Evolutionary conservation across 345 rosid genomes (phyloP).

Genomic region (Eucalyptus regnans): DNA sequence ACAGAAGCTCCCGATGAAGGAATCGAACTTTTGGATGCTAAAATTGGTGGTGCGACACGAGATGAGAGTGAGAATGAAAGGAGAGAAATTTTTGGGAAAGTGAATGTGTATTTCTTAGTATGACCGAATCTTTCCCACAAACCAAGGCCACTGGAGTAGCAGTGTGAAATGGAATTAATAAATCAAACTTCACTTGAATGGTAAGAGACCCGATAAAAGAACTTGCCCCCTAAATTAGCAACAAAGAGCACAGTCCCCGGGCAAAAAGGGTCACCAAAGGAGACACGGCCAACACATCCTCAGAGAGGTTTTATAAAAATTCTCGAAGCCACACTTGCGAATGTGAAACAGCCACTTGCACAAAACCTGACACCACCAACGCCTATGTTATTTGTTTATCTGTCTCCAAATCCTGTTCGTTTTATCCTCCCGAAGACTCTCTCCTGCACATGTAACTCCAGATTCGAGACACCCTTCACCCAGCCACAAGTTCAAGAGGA

Average conservation of each 20-base stretch:
- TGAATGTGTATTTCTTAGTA: neutral
- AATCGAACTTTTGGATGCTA: neutral
- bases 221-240: slow-evolving; percentile 1
- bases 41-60: neutral
- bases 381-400: neutral
- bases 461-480: neutral
- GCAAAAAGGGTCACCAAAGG: neutral
- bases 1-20: neutral
- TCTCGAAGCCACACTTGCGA: neutral
- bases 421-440: neutral
- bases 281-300: slow-evolving; percentile 2
- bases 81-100: neutral
- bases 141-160: neutral
- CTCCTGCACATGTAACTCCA: neutral
- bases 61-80: neutral
- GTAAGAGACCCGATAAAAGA: neutral
- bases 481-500: neutral
- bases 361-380: slow-evolving; percentile 5
- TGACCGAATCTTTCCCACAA: slow-evolving; percentile 12
- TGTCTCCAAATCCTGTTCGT: neutral
- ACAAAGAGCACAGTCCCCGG: slow-evolving; percentile 12
- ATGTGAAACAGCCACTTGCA: slow-evolving; percentile 4
- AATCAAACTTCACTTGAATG: neutral
- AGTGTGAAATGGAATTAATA: neutral
- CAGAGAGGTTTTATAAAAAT: neutral